Evolutionary conservation across 2,329 filamentous ascomycete genomes (phyloP).

Genomic region (Penicillium sclerotiorum): DNA sequence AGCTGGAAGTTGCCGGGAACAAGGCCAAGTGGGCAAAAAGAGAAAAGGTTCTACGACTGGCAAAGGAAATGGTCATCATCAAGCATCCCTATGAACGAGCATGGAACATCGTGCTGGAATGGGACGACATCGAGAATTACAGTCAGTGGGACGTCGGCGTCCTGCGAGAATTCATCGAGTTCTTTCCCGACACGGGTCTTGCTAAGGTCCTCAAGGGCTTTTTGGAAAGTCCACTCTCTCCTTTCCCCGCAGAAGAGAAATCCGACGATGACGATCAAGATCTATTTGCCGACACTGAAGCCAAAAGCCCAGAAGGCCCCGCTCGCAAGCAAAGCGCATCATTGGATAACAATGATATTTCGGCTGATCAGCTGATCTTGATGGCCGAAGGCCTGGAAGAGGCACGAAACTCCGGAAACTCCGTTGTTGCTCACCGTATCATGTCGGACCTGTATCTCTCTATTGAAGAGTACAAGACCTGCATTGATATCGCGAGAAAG

Average conservation of each 20-base stretch:
- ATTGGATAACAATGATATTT: no score
- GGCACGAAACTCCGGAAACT: conserved; percentile 69
- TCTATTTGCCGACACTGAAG: conserved; percentile 82
- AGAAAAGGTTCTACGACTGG: conserved; percentile 72
- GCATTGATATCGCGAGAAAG: conserved; percentile 76
- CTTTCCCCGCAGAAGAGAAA: conserved; percentile 67
- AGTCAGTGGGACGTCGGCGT: conserved; percentile 75
- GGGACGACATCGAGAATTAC: conserved; percentile 76
- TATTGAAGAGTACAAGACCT: conserved; percentile 81
- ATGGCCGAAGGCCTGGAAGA: conserved; percentile 73
- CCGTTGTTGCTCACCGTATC: conserved; percentile 79
- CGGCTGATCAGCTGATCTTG: conserved; percentile 76
- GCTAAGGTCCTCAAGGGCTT: conserved; percentile 81
- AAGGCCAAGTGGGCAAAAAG: conserved; percentile 72
- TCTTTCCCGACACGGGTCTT: conserved; percentile 84
- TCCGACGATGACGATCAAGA: conserved; percentile 58
- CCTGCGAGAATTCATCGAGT: conserved; percentile 76
- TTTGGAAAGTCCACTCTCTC: conserved; percentile 79
- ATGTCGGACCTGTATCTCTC: conserved; percentile 81
- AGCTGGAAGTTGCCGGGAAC: conserved; percentile 67
- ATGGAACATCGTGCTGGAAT: conserved; percentile 89
- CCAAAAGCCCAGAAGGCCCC: conserved; percentile 69
- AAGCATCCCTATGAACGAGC: conserved; percentile 86
- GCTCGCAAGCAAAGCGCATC: no score
- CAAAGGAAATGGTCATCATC: conserved; percentile 93